These are phyloP conservation scores for Sugiyamaella xylanicola DNA, from an alignment of 1,139 yeast species.

Conservation along the genomic window DNA sequence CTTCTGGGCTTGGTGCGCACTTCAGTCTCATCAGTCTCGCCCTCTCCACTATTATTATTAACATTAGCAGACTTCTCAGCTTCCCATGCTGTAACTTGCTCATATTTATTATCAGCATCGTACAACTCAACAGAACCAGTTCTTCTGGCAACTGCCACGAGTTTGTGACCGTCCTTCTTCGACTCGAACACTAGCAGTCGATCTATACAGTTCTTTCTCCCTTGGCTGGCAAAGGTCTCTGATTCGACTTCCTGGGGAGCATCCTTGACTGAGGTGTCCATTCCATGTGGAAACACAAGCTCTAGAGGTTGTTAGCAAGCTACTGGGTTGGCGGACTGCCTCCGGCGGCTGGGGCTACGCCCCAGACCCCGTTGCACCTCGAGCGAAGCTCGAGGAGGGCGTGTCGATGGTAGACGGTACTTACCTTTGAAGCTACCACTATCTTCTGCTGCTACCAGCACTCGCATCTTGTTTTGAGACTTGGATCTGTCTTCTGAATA, in stretches of 20 bases:
- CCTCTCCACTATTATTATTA: not conserved
- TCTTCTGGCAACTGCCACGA: conserved; percentile 32
- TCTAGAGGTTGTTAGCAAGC: conserved; percentile 23
- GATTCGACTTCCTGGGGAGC: conserved; percentile 36
- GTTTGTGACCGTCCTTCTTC: conserved; percentile 23
- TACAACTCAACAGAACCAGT: conserved; percentile 34
- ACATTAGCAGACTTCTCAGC: no score
- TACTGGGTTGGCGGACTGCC: not conserved
- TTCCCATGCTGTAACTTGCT: conserved; percentile 24
- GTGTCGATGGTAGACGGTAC: conserved; percentile 19
- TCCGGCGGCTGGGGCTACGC: not conserved
- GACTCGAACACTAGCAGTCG: conserved; percentile 28
- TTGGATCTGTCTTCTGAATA: not conserved
- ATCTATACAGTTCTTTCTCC: conserved; percentile 36
- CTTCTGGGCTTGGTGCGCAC: not conserved
- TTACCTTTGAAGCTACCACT: conserved; percentile 42
- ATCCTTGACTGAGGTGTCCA: conserved; percentile 41
- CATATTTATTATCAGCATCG: conserved; percentile 22
- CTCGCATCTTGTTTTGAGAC: conserved; percentile 42
- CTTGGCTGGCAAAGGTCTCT: conserved; percentile 34
- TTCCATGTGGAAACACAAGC: conserved; percentile 34
- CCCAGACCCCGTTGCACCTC: not conserved
- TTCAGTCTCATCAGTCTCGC: not conserved
- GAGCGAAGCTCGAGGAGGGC: not conserved
- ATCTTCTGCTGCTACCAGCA: conserved; percentile 44